Evolutionary conservation across 768 basidiomycete genomes (phyloP).

Genomic region (Panellus pusillus): DNA sequence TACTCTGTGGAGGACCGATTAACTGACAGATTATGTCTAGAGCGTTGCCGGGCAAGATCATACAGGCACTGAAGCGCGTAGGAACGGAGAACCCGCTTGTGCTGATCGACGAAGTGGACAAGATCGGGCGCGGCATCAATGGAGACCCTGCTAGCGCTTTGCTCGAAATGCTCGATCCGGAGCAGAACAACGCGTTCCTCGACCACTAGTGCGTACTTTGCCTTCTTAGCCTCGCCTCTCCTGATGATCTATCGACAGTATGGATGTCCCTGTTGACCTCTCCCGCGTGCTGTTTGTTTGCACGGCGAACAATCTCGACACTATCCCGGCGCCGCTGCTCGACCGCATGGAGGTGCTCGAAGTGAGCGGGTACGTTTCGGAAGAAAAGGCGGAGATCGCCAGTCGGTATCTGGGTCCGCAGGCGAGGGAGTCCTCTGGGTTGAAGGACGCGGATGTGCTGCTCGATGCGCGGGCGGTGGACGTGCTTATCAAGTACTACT

Average conservation of each 20-base stretch:
- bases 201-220: constrained; percentile 81
- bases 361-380: constrained; percentile 91
- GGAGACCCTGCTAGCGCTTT: constrained; percentile 92
- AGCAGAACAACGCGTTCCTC: constrained; percentile 92
- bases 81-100: constrained; percentile 94
- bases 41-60: constrained; percentile 92
- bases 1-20: not conserved
- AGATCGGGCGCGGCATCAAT: constrained; percentile 88
- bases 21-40: constrained; percentile 33
- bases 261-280: constrained; percentile 96
- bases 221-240: constrained; percentile 4
- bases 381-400: constrained; percentile 89
- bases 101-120: constrained; percentile 94
- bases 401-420: constrained; percentile 88
- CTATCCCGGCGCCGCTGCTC: constrained; percentile 89
- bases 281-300: constrained; percentile 97
- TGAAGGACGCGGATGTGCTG: constrained; percentile 80
- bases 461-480: constrained; percentile 80
- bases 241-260: constrained; percentile 45
- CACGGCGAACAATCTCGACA: constrained; percentile 92
- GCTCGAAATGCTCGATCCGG: constrained; percentile 91
- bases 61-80: constrained; percentile 90
- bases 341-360: constrained; percentile 97
- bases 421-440: constrained; percentile 86
- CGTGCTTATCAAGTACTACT: constrained; percentile 93